phyloP scores from a whole-genome alignment of 257 asterid genomes.

The Rauvolfia tetraphylla region DNA sequence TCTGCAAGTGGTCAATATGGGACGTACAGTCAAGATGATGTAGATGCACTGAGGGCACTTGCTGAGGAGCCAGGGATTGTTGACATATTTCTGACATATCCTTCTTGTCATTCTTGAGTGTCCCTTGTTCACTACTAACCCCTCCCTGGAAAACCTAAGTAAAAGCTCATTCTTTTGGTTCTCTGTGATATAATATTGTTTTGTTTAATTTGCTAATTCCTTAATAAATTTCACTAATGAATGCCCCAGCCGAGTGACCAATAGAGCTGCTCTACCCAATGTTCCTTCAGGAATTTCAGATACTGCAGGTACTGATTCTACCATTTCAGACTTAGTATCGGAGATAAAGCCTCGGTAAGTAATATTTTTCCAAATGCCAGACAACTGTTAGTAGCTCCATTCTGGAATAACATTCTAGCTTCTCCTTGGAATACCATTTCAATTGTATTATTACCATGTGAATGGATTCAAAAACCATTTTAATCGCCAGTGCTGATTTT shows the following conservation, averaged over 20 bases:
- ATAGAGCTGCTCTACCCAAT: slow-evolving; percentile 53
- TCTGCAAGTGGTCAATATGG: slow-evolving; percentile 70
- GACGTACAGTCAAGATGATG: slow-evolving; percentile 76
- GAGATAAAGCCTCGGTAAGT: slow-evolving; percentile 96
- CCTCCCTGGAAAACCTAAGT: background rate
- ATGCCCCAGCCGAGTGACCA: slow-evolving; percentile 78
- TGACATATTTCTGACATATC: slow-evolving; percentile 93
- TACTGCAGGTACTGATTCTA: slow-evolving; percentile 48
- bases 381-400: background rate
- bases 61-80: slow-evolving; percentile 81
- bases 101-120: slow-evolving; percentile 33
- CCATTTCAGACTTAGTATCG: slow-evolving; percentile 68
- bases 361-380: slow-evolving; percentile 10
- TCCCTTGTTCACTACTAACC: background rate
- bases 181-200: background rate
- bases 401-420: background rate
- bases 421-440: background rate
- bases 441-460: slow-evolving; percentile 1
- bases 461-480: slow-evolving; percentile 1
- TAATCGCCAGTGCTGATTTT: background rate
- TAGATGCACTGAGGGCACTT: slow-evolving; percentile 89
- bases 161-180: background rate
- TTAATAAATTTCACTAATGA: slow-evolving; percentile 75
- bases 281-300: slow-evolving; percentile 59
- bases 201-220: slow-evolving; percentile 34